Conservation (phyloP, 257 asterid species). For the Parsonsia alboflavescens region DNA sequence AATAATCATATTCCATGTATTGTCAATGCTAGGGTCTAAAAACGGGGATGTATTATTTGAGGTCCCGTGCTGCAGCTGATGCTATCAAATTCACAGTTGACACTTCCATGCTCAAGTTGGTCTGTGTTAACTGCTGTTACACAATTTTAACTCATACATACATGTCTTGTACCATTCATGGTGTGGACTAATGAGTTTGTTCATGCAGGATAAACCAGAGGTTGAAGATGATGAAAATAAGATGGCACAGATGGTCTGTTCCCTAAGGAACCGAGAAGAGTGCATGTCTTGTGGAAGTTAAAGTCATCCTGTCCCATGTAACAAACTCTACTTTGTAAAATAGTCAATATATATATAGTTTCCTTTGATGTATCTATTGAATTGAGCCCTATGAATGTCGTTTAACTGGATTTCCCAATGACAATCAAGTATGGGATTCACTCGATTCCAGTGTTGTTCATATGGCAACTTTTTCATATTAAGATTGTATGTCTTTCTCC, state of each 20-base stretch:
- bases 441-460: neutral
- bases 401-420: neutral
- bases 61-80: constrained; percentile 94
- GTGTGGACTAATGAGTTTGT: neutral
- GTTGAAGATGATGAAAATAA: constrained; percentile 46
- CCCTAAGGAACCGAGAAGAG: constrained; percentile 73
- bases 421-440: neutral
- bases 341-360: neutral
- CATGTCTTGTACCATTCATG: neutral
- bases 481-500: too few relatives aligned
- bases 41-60: constrained; percentile 90
- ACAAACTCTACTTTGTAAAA: neutral
- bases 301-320: neutral
- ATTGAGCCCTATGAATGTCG: neutral
- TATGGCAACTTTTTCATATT: neutral
- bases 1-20: neutral
- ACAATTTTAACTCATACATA: neutral
- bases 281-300: constrained; percentile 83
- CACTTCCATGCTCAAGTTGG: constrained; percentile 64
- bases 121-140: neutral
- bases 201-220: constrained; percentile 31
- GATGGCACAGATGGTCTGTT: constrained; percentile 81
- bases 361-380: neutral
- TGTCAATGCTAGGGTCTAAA: constrained; percentile 63
- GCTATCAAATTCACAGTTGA: constrained; percentile 93